A percentile compares a stretch with the other conserved stretches of the same genome.
These are phyloP conservation scores for Nemania serpens DNA, from an alignment of 2,329 filamentous ascomycete genomes.

Conservation along the genomic window DNA sequence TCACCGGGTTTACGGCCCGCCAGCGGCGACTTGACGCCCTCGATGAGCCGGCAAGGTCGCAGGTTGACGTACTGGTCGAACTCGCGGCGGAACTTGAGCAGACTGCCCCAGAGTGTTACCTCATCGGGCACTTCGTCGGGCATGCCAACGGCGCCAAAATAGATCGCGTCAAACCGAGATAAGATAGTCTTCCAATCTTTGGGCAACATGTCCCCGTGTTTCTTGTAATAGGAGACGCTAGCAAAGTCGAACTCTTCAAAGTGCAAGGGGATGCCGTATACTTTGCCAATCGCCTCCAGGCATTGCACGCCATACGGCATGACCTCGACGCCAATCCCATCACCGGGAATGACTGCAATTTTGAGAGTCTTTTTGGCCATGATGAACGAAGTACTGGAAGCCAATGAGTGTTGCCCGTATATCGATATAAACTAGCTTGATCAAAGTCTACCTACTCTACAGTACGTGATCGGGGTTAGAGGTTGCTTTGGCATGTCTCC, in stretches of 20 bases:
- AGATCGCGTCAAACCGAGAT: constrained; percentile 65
- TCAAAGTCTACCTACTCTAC: no score
- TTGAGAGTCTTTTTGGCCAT: constrained; percentile 27
- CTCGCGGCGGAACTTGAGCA: constrained; percentile 68
- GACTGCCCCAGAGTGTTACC: constrained; percentile 68
- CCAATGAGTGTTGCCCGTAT: neutral
- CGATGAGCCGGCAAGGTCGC: constrained; percentile 57
- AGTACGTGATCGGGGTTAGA: no score
- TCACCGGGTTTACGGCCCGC: constrained; percentile 58
- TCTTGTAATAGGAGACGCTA: constrained; percentile 63
- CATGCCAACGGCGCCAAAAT: constrained; percentile 69
- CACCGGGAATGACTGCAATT: constrained; percentile 70
- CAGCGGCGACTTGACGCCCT: constrained; percentile 39
- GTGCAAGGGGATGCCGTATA: constrained; percentile 57
- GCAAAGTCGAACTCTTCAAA: constrained; percentile 69
- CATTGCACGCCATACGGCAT: constrained; percentile 66
- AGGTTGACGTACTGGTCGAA: constrained; percentile 73
- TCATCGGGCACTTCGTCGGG: constrained; percentile 64
- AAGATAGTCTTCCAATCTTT: constrained; percentile 56
- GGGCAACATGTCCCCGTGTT: constrained; percentile 50
- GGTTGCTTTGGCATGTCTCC: no score
- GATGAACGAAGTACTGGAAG: neutral
- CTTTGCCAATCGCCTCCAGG: constrained; percentile 55
- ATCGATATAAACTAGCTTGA: no score
- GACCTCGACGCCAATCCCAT: constrained; percentile 73